Evolutionary conservation across 345 rosid genomes (phyloP), one percentile per base, ranked within the genome.

Genomic region (Luvunga scandens): DNA sequence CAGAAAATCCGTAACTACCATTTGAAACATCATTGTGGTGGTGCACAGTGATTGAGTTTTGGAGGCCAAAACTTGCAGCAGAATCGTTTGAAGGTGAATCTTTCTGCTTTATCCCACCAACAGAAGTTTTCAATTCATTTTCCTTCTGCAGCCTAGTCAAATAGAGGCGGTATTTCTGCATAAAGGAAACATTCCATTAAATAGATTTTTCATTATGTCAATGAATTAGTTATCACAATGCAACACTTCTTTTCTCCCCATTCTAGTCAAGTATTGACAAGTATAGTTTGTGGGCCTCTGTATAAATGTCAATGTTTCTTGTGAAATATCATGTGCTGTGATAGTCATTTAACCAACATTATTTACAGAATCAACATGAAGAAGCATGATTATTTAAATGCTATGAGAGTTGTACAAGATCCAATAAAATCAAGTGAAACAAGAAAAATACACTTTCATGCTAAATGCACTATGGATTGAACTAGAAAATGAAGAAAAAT

Each of bases 111-210:
- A 75, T 77, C 81, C 90, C 92, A 79, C 84, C 82, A 76, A 74
- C 76, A 1, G 86, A 83, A 66, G 80, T 76, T 80, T 84, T 92
- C 0, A 72, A 62, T 80, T 90, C 94, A 81, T 86, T 88, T 4
- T 83, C 98, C 75, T 90, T 92, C 85, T 90, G 98, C 75, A 93
- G 75, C 74, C 99, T 86, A 82, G 91, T 88, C 87, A 95, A 86
- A 86, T 93, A 93, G 77, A 95, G 96, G 19, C 99, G 96, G 81
- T 95, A 95, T 79, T 95, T 95, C 99, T 95, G 97, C 92, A 79
- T 2, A 74, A 75, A 14, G 59, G 59, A 74, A 45, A 72, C 39
- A 50, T 4, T 55, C 61, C 61, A 48, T 16, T 31, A 39, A 69
- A 76, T n/a, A 81, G 81, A 73, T 27, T 31, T 71, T 64, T 21